These are phyloP conservation scores for Capsicum baccatum DNA, from an alignment of 257 asterid species.

Conservation along the genomic window DNA sequence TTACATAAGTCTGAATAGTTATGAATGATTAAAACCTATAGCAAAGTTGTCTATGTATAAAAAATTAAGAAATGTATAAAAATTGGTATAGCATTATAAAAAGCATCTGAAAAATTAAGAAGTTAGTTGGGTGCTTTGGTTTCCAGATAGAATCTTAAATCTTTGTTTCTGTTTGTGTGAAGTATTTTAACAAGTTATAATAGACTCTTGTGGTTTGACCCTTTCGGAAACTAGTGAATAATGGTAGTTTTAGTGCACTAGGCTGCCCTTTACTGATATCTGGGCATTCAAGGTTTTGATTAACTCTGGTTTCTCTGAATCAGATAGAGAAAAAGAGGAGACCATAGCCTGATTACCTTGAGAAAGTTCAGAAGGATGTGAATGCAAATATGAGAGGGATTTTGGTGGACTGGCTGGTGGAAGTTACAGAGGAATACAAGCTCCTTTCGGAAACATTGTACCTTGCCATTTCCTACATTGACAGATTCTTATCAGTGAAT, in stretches of 20 bases:
- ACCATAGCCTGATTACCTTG: conserved; percentile 61
- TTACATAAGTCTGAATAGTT: no score
- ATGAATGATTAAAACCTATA: no score
- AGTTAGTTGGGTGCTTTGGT: not conserved
- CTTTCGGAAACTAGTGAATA: no score
- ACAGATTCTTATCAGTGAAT: conserved; percentile 65
- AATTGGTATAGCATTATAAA: no score
- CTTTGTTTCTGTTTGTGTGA: not conserved
- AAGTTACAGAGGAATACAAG: conserved; percentile 87
- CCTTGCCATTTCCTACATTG: conserved; percentile 70
- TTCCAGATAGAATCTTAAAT: not conserved
- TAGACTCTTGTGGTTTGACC: no score
- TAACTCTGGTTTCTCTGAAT: conserved; percentile 4
- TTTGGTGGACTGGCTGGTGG: conserved; percentile 89
- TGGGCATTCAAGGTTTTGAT: not conserved
- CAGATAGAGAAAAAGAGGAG: conserved; percentile 70
- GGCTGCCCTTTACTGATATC: not conserved
- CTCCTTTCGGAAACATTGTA: conserved; percentile 78
- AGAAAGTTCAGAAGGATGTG: conserved; percentile 69
- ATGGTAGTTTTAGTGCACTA: no score
- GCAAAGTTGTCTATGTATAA: no score
- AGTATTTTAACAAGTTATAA: not conserved
- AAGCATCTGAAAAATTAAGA: no score
- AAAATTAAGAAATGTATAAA: no score
- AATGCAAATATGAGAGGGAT: conserved; percentile 85